Percentiles rank a stretch among this genome's conserved stretches.
phyloP scores from a whole-genome alignment of 192 early-diverging fungal species.

The Pilaira anomala region DNA sequence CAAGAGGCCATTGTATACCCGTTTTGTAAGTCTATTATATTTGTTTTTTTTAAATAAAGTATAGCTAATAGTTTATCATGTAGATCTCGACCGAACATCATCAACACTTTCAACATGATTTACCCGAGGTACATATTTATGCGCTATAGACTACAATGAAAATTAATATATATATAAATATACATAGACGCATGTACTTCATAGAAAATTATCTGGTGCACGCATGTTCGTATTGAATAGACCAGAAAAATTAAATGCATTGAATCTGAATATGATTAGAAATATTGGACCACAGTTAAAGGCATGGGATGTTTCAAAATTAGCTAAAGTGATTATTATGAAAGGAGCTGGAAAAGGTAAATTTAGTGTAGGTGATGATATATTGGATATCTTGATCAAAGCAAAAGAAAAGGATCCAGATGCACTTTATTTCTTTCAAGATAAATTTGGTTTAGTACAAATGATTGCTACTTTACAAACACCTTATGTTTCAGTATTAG shows the following conservation, averaged over 20 bases:
- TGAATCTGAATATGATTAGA: slow-evolving; percentile 84
- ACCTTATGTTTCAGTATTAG: slow-evolving; percentile 84
- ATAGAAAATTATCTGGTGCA: slow-evolving; percentile 38
- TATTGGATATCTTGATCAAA: slow-evolving; percentile 51
- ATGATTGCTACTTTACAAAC: slow-evolving; percentile 81
- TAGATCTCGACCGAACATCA: slow-evolving; percentile 12
- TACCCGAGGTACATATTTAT: slow-evolving; percentile 6
- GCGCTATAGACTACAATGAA: no score
- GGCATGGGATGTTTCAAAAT: slow-evolving; percentile 84
- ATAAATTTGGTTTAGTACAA: slow-evolving; percentile 91
- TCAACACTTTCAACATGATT: slow-evolving; percentile 13
- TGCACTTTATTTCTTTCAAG: slow-evolving; percentile 82
- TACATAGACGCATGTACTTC: slow-evolving; percentile 27
- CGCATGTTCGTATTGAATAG: slow-evolving; percentile 75
- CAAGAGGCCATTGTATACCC: no score
- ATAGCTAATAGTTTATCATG: no score
- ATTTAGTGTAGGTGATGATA: slow-evolving; percentile 91
- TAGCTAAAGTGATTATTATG: slow-evolving; percentile 87
- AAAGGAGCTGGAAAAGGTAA: slow-evolving; percentile 68
- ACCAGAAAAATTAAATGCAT: slow-evolving; percentile 84
- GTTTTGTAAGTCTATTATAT: no score
- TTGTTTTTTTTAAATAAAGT: background rate
- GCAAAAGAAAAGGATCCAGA: slow-evolving; percentile 39
- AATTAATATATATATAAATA: background rate
- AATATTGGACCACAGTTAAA: slow-evolving; percentile 79